Evolutionary conservation across 805 yeast species (phyloP), one percentile per base, ranked within the genome.

Genomic region (Candida montana): DNA sequence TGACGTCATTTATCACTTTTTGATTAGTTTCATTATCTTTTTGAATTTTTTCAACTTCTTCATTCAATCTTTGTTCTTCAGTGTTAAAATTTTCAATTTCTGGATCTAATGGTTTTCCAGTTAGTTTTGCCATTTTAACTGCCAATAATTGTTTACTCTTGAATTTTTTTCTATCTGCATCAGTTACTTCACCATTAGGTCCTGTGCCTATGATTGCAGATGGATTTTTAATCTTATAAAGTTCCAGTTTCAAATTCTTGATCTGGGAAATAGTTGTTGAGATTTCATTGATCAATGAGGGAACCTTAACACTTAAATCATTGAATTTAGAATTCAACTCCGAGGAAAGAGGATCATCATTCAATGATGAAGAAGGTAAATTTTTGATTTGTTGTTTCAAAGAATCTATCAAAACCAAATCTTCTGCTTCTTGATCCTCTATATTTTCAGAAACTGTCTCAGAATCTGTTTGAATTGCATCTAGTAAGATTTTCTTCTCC

Each of bases 61-160:
- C 74, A 42, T 70, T 72, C 46, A 83, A 67, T 40, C 50, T 54
- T 16, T 51, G 46, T 37, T 63, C 63, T 35, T 63, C 66, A 2
- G 53, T 59, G 12, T 54, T 61, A 20, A 69, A 70, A 33, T 63
- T 61, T 20, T 65, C 65, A 30, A 53, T 32, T 13, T 39, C 49
- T 4, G 58, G 54, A 18, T 73, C 70, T 7, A 74, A 62, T 12
- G 77, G 69, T 53, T 80, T 83, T 1, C 96, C 96, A 0, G 97
- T 90, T 52, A 91, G 71, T 12, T 91, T 87, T 18, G 96, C 95
- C 95, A 91, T 89, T 47, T 95, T 75, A 28, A 88, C 83, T 48
- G 81, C 80, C 51, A 93, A 69, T 44, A 80, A 64, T 31, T 90
- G 90, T 57, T 84, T 82, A 33, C 87, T 79, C 51, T 77, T 81